A percentile compares a stretch with the other conserved stretches of the same genome.
Conservation (phyloP, 345 rosid genomes). For the Eucalyptus urophylla region DNA sequence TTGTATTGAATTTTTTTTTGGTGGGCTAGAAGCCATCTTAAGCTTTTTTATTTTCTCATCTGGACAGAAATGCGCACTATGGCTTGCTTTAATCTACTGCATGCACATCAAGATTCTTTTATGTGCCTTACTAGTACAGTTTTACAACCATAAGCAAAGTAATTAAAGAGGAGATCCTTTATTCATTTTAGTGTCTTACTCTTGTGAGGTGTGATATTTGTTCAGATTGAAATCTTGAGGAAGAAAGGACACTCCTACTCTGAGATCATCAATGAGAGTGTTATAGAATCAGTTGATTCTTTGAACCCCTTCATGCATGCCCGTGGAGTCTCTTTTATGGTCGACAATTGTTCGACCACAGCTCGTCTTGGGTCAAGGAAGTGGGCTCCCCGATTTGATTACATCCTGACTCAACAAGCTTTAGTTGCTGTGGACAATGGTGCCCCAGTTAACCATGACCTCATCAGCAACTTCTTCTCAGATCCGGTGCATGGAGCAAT, state of each 20-base stretch:
- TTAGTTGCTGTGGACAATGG: slow-evolving; percentile 57
- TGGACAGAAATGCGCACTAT: not conserved
- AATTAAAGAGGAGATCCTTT: not conserved
- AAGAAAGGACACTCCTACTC: slow-evolving; percentile 96
- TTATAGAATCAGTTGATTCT: slow-evolving; percentile 91
- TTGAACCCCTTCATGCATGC: slow-evolving; percentile 96
- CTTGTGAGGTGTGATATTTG: not conserved
- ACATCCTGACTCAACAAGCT: slow-evolving; percentile 75
- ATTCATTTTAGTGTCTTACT: not conserved
- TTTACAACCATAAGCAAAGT: not conserved
- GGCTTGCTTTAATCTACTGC: not conserved
- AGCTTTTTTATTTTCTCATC: not conserved
- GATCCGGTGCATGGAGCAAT: slow-evolving; percentile 89
- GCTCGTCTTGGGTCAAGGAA: slow-evolving; percentile 91
- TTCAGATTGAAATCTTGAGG: slow-evolving; percentile 82
- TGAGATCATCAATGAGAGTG: slow-evolving; percentile 87
- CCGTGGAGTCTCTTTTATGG: slow-evolving; percentile 94
- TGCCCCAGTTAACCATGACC: slow-evolving; percentile 51
- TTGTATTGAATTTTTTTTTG: not conserved
- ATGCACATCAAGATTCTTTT: not conserved
- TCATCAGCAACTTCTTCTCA: slow-evolving; percentile 76
- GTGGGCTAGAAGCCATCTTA: not conserved
- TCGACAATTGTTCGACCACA: slow-evolving; percentile 89
- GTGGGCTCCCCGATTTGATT: slow-evolving; percentile 92
- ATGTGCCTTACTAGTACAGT: not conserved